Percentiles rank a stretch among this genome's conserved stretches.
Evolutionary conservation across 495 filamentous ascomycete genomes (phyloP).

Genomic region (Platismatia glauca): DNA sequence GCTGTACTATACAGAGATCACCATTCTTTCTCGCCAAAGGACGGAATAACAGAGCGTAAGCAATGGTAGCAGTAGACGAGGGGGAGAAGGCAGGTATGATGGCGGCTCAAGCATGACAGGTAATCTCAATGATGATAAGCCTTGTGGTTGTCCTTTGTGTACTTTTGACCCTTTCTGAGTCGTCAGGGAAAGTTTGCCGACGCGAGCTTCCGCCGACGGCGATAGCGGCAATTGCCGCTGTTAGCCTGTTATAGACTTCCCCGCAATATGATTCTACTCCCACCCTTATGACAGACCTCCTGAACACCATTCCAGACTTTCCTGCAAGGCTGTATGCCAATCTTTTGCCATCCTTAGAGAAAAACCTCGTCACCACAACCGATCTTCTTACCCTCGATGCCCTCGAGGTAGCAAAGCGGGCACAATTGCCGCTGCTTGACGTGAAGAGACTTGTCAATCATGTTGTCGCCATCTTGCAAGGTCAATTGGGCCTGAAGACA

Average conservation of each 20-base stretch:
- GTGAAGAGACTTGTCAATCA: conserved; percentile 59
- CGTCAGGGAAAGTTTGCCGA: conserved; percentile 7
- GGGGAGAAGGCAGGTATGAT: no score
- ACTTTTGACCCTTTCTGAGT: background rate
- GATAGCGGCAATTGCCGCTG: background rate
- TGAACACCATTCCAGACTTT: conserved; percentile 73
- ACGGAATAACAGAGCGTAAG: no score
- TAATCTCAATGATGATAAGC: no score
- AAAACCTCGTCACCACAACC: conserved; percentile 60
- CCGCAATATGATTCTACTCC: background rate
- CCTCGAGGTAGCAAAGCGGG: conserved; percentile 76
- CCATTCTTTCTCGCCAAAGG: no score
- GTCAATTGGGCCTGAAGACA: conserved; percentile 44
- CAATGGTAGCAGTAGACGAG: no score
- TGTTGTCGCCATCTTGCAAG: conserved; percentile 57
- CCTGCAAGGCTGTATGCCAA: conserved; percentile 55
- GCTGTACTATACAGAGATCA: no score
- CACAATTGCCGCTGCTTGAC: conserved; percentile 70
- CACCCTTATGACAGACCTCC: conserved; percentile 73
- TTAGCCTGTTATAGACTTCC: background rate
- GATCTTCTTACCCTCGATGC: conserved; percentile 82
- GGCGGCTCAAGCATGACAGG: no score
- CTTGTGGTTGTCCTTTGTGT: background rate
- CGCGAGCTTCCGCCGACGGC: background rate
- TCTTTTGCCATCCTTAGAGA: conserved; percentile 73